Evolutionary conservation across 345 rosid species (phyloP).

Genomic region (Citrus cavaleriei): DNA sequence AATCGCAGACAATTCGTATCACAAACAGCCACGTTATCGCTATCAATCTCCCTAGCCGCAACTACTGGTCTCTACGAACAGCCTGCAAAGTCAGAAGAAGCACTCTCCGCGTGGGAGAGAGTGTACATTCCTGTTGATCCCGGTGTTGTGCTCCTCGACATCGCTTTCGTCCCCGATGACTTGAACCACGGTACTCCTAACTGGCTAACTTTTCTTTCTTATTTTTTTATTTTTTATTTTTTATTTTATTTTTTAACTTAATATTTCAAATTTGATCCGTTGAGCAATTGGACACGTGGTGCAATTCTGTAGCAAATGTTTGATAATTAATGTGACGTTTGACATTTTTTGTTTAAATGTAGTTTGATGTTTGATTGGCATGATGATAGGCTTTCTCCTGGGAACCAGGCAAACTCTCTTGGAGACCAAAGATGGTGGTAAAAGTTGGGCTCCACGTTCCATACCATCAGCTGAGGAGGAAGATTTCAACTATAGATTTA

Average conservation of each 20-base stretch:
- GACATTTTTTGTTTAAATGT: neutral
- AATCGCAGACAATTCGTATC: conserved; percentile 48
- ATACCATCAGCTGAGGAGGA: conserved; percentile 94
- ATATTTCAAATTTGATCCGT: neutral
- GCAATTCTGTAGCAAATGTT: too few species aligned
- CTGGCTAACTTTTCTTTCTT: neutral
- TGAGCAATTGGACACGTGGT: too few species aligned
- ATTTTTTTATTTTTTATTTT: neutral
- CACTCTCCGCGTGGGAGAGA: conserved; percentile 79
- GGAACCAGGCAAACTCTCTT: conserved; percentile 87
- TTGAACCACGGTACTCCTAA: conserved; percentile 45
- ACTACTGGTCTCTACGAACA: conserved; percentile 13
- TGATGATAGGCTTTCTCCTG: conserved; percentile 57
- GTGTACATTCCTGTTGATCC: conserved; percentile 75
- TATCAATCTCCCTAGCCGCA: conserved; percentile 37
- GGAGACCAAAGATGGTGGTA: conserved; percentile 89
- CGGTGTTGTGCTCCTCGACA: conserved; percentile 93
- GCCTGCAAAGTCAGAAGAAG: conserved; percentile 47
- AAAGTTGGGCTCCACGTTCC: conserved; percentile 74
- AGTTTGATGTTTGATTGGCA: neutral
- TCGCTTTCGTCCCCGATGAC: conserved; percentile 85
- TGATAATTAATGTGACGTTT: neutral
- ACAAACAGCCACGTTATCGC: conserved; percentile 44
- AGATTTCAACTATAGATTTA: conserved; percentile 93
- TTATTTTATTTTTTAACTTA: neutral